Evolutionary conservation across 169 alveolate genomes (phyloP).

Genomic region (Plasmodium reichenowi): DNA sequence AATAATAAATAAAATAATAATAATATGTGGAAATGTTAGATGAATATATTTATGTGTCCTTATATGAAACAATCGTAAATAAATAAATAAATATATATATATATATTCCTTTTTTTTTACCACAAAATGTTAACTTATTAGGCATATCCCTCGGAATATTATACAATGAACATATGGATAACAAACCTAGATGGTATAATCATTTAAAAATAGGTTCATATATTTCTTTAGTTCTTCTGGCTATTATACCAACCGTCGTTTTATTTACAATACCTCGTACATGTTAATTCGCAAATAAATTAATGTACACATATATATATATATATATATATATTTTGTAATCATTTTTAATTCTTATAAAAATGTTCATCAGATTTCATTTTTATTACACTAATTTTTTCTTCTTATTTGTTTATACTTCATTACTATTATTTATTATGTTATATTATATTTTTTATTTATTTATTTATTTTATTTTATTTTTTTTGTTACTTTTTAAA

Average conservation of each 20-base stretch:
- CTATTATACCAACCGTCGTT: conserved; percentile 44
- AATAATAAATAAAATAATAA: not conserved
- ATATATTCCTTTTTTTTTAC: not conserved
- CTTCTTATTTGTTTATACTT: too few relatives aligned
- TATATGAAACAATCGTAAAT: too few relatives aligned
- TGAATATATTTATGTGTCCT: too few relatives aligned
- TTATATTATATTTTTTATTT: too few relatives aligned
- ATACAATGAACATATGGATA: conserved; percentile 80
- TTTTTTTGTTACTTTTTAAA: too few relatives aligned
- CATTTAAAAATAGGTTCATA: conserved; percentile 61
- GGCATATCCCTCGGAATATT: conserved; percentile 85
- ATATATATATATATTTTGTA: not conserved
- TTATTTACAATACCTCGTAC: conserved; percentile 49
- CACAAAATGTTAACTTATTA: conserved; percentile 6
- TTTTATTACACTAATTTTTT: too few relatives aligned
- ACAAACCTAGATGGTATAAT: conserved; percentile 86
- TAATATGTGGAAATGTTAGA: too few relatives aligned
- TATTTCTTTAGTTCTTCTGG: conserved; percentile 34
- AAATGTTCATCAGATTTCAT: not conserved
- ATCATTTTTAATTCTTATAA: not conserved
- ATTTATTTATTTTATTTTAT: too few relatives aligned
- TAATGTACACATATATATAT: conserved; percentile 9
- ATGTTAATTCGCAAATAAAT: conserved; percentile 16
- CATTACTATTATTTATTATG: too few relatives aligned
- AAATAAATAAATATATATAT: conserved; percentile 11